These are phyloP conservation scores for Colletotrichum musae DNA, from an alignment of 2,329 filamentous ascomycete genomes.

Conservation along the genomic window DNA sequence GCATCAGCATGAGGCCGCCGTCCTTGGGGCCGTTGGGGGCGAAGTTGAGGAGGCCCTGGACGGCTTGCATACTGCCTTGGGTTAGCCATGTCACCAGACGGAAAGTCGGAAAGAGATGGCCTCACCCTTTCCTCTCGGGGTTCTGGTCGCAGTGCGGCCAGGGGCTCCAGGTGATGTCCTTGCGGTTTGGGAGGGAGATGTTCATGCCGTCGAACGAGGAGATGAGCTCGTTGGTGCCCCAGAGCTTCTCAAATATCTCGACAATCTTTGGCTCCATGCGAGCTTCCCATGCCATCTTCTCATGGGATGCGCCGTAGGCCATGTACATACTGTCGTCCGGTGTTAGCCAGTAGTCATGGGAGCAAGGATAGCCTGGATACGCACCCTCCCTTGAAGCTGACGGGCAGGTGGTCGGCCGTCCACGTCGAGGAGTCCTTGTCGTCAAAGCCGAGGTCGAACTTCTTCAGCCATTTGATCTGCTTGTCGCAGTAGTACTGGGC, in stretches of 20 bases:
- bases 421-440: conserved; percentile 56
- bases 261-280: conserved; percentile 57
- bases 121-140: conserved; percentile 55
- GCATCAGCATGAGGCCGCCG: conserved; percentile 61
- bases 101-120: neutral
- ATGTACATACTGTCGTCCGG: conserved; percentile 53
- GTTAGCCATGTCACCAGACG: neutral
- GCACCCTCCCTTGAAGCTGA: conserved; percentile 55
- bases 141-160: conserved; percentile 63
- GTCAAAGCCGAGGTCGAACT: conserved; percentile 57
- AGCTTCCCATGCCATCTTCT: conserved; percentile 61
- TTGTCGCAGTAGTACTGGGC: conserved; percentile 57
- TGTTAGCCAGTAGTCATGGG: no score
- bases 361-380: neutral
- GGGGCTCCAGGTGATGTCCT: conserved; percentile 54
- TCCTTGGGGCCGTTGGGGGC: conserved; percentile 61
- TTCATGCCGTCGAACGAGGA: conserved; percentile 54
- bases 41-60: conserved; percentile 61
- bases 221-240: conserved; percentile 50
- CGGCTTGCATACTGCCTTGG: conserved; percentile 46
- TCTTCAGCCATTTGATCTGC: conserved; percentile 58
- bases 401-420: conserved; percentile 59
- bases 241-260: conserved; percentile 58
- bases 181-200: conserved; percentile 57
- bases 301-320: conserved; percentile 55